phyloP scores from a whole-genome alignment of 2,329 filamentous ascomycete genomes.

The Fusarium odoratissimum region DNA sequence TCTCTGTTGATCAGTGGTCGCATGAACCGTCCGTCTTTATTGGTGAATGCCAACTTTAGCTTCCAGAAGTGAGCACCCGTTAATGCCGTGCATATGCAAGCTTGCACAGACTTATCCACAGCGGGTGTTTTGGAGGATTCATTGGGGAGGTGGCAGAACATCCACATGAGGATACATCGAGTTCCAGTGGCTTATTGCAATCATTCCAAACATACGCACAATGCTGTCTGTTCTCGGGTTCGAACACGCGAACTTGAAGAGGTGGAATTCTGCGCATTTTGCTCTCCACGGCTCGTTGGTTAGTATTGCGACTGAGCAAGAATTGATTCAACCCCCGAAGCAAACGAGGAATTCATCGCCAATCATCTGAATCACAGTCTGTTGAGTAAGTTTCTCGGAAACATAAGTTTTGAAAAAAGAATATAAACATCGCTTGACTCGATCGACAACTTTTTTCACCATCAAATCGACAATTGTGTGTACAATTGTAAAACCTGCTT shows the following conservation, averaged over 20 bases:
- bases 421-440: no score
- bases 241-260: neutral
- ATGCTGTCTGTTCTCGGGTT: accelerated
- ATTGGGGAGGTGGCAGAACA: neutral
- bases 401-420: no score
- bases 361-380: neutral
- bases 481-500: neutral
- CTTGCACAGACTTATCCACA: neutral
- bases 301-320: accelerated
- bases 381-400: no score
- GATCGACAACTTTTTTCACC: neutral
- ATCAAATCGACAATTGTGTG: no score
- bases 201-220: neutral
- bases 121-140: neutral
- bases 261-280: accelerated
- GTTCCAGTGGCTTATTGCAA: neutral
- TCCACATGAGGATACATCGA: neutral
- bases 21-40: neutral
- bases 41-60: neutral
- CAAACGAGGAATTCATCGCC: neutral
- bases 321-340: accelerated
- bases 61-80: neutral
- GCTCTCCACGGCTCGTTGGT: accelerated
- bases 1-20: constrained; percentile 4
- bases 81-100: constrained; percentile 7